phyloP scores from a whole-genome alignment of 1,284 basidiomycete genomes.

The Papiliotrema flavescens region DNA sequence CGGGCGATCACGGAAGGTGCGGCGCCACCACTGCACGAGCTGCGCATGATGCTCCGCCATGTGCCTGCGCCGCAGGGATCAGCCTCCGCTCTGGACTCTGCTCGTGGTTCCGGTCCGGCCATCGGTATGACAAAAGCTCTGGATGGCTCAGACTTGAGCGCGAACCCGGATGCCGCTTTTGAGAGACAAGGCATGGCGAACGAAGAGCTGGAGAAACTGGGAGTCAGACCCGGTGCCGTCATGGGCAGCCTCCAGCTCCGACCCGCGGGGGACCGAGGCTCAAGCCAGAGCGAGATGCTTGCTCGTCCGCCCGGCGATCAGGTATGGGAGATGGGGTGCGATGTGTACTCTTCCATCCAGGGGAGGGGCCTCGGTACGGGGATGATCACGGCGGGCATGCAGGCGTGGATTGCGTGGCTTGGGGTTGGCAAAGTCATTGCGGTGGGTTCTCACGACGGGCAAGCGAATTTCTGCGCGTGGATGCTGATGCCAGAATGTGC shows the following conservation, averaged over 20 bases:
- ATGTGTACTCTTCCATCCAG: conserved; percentile 7
- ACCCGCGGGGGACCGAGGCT: not conserved
- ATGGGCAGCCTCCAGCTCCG: conserved; percentile 2
- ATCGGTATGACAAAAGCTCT: too few species aligned
- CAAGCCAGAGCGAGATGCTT: not conserved
- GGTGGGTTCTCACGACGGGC: conserved; percentile 7
- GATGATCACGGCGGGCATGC: conserved; percentile 6
- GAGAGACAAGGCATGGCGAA: too few species aligned
- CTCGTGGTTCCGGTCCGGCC: too few species aligned
- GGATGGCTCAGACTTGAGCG: too few species aligned
- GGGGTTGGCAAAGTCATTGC: conserved; percentile 8
- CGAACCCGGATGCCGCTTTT: too few species aligned
- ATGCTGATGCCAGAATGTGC: not conserved
- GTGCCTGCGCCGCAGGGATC: too few species aligned
- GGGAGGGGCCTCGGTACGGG: conserved; percentile 10
- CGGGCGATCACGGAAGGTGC: too few species aligned
- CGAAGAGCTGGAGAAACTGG: not conserved
- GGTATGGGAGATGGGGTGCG: conserved; percentile 12
- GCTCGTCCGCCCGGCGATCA: not conserved
- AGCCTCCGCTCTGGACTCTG: too few species aligned
- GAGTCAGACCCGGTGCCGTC: too few species aligned
- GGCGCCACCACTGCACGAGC: too few species aligned
- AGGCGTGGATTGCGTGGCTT: conserved; percentile 1
- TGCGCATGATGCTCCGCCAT: too few species aligned
- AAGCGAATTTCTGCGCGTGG: too few species aligned